These are phyloP conservation scores for Fusarium nematophilum DNA, from an alignment of 2,329 filamentous ascomycete species.

Conservation along the genomic window DNA sequence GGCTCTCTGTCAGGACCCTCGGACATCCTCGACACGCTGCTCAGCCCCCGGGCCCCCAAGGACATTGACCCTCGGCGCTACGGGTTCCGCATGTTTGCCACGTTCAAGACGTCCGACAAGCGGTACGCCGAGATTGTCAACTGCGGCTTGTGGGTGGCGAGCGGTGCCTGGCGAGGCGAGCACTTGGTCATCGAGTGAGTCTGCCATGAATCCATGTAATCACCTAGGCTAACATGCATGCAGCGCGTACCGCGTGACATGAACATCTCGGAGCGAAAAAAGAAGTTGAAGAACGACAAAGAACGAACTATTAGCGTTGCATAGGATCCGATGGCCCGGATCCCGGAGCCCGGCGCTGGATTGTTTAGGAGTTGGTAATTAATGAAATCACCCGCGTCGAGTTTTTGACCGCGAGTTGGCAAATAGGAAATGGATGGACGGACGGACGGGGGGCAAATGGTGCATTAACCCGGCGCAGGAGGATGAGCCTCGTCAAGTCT, in stretches of 20 bases:
- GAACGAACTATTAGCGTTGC: slow-evolving; percentile 33
- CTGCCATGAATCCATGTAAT: background rate
- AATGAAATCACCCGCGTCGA: slow-evolving; percentile 19
- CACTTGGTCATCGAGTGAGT: slow-evolving; percentile 61
- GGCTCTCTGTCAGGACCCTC: slow-evolving; percentile 61
- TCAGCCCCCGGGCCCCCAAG: slow-evolving; percentile 52
- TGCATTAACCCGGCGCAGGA: slow-evolving; percentile 41
- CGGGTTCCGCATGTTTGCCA: slow-evolving; percentile 61
- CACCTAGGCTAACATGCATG: slow-evolving; percentile 21
- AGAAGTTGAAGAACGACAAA: slow-evolving; percentile 6
- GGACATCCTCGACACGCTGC: slow-evolving; percentile 55
- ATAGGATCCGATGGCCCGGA: slow-evolving; percentile 34
- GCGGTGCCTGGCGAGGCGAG: slow-evolving; percentile 58
- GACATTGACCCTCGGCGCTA: slow-evolving; percentile 57
- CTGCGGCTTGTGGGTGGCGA: slow-evolving; percentile 62
- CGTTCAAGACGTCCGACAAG: slow-evolving; percentile 62
- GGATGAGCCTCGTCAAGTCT: slow-evolving; percentile 9
- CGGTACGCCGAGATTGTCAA: slow-evolving; percentile 62
- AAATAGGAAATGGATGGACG: slow-evolving; percentile 22
- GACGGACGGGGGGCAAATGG: slow-evolving; percentile 12
- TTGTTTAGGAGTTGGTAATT: slow-evolving; percentile 33
- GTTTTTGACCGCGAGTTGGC: slow-evolving; percentile 33
- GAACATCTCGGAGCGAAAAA: slow-evolving; percentile 16
- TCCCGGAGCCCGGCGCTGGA: slow-evolving; percentile 39
- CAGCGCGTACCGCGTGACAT: slow-evolving; percentile 52